phyloP scores from a whole-genome alignment of 2,329 filamentous ascomycete species.

The Lachnellula willkommii region DNA sequence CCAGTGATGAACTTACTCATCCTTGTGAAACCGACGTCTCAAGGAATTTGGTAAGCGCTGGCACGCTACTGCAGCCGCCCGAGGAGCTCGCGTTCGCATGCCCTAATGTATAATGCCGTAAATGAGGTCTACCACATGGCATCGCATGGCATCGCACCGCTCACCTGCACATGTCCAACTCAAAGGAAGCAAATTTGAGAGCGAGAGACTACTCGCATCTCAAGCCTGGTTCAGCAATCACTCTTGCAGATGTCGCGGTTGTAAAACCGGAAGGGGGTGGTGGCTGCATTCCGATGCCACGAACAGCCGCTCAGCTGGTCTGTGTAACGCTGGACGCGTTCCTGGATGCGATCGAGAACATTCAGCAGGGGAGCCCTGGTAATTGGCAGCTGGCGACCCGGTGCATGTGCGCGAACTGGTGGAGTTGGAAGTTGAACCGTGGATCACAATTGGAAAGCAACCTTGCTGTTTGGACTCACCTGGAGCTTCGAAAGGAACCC shows the following conservation, averaged over 20 bases:
- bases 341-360: conserved; percentile 7
- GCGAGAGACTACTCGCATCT: background rate
- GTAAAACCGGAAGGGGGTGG: background rate
- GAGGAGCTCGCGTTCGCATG: conserved; percentile 10
- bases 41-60: conserved; percentile 2
- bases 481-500: conserved; percentile 21
- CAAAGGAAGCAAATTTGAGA: background rate
- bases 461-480: conserved; percentile 21
- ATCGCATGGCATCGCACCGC: background rate
- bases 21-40: conserved; percentile 15
- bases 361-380: conserved; percentile 6
- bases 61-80: conserved; percentile 16
- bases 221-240: background rate
- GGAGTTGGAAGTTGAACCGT: conserved; percentile 14
- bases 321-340: conserved; percentile 15
- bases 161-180: background rate
- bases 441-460: conserved; percentile 6
- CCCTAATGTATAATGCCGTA: background rate
- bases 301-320: conserved; percentile 1
- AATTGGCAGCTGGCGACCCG: conserved; percentile 16
- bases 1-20: background rate
- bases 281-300: background rate
- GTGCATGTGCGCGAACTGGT: conserved; percentile 28
- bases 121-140: background rate
- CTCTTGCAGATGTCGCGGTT: background rate